A percentile compares a stretch with the other conserved stretches of the same genome.
phyloP scores from a whole-genome alignment of 176 grass and related monocot genomes.

The Phragmites australis region DNA sequence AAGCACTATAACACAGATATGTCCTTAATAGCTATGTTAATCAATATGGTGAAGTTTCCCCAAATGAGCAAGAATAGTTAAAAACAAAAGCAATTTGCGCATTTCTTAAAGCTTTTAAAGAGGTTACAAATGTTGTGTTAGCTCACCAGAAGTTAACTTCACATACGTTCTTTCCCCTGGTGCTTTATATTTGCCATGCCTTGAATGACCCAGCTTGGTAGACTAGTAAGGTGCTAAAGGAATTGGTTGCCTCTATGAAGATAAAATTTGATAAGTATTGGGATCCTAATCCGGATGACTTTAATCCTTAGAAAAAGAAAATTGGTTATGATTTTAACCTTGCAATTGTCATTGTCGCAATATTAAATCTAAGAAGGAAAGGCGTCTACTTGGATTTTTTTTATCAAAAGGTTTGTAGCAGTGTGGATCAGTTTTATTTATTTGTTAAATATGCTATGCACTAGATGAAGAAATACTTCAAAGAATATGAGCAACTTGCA shows the following conservation, averaged over 20 bases:
- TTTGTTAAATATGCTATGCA: no score
- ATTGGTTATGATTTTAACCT: neutral
- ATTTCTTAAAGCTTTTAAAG: neutral
- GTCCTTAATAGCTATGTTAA: neutral
- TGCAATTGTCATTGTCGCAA: neutral
- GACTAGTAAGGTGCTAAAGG: neutral
- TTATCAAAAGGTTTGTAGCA: no score
- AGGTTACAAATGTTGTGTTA: neutral
- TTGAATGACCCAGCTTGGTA: neutral
- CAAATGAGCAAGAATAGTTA: neutral
- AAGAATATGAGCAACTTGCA: no score
- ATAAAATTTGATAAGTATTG: neutral
- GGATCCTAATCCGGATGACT: neutral
- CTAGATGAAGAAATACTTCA: no score
- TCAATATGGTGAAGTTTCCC: neutral
- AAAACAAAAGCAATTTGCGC: neutral
- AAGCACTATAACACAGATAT: neutral
- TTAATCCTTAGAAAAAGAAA: neutral
- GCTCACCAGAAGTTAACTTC: neutral
- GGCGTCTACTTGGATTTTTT: no score
- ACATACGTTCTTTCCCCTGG: neutral
- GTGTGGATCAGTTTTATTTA: no score
- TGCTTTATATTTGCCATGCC: neutral
- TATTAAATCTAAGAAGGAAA: no score
- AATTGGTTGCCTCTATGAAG: neutral